These are phyloP conservation scores for Zoysia matrella DNA, from an alignment of 202 grass and related monocot species.

Conservation along the genomic window DNA sequence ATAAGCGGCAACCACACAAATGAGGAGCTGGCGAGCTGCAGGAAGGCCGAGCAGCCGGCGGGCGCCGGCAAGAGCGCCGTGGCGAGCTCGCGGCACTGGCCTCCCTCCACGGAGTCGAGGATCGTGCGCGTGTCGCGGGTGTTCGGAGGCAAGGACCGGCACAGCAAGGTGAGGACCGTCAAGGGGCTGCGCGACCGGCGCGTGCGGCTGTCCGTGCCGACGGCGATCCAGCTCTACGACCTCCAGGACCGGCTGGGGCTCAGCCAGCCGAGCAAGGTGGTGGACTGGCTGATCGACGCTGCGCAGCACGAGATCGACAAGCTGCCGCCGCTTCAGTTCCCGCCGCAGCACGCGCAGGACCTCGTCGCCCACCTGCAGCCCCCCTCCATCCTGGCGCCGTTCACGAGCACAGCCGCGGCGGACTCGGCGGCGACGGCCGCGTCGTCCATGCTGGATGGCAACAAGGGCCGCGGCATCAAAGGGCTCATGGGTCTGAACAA, in stretches of 20 bases:
- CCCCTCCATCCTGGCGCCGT: constrained; percentile 44
- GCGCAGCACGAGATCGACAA: constrained; percentile 93
- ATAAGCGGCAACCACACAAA: constrained; percentile 42
- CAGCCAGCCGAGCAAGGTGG: constrained; percentile 92
- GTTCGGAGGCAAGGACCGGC: constrained; percentile 94
- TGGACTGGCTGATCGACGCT: constrained; percentile 85
- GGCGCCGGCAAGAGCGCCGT: constrained; percentile 10
- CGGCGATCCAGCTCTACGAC: constrained; percentile 96
- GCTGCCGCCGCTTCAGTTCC: constrained; percentile 77
- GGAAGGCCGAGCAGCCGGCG: constrained; percentile 26
- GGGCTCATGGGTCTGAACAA: constrained; percentile 52
- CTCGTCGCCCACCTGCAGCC: constrained; percentile 45
- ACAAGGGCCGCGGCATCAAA: constrained; percentile 32
- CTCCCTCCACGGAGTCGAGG: constrained; percentile 71
- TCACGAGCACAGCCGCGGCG: background rate
- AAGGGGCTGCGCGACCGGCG: constrained; percentile 85
- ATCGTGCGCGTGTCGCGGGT: constrained; percentile 89
- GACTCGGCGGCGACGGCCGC: background rate
- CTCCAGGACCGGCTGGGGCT: constrained; percentile 92
- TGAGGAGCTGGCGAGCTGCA: constrained; percentile 30
- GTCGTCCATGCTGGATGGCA: constrained; percentile 11
- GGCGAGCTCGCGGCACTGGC: constrained; percentile 64
- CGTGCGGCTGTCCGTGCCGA: constrained; percentile 81
- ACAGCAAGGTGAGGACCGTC: constrained; percentile 91
- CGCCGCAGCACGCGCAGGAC: constrained; percentile 53